These are phyloP conservation scores for Candida nemodendra DNA, from an alignment of 805 yeast species.

Conservation along the genomic window DNA sequence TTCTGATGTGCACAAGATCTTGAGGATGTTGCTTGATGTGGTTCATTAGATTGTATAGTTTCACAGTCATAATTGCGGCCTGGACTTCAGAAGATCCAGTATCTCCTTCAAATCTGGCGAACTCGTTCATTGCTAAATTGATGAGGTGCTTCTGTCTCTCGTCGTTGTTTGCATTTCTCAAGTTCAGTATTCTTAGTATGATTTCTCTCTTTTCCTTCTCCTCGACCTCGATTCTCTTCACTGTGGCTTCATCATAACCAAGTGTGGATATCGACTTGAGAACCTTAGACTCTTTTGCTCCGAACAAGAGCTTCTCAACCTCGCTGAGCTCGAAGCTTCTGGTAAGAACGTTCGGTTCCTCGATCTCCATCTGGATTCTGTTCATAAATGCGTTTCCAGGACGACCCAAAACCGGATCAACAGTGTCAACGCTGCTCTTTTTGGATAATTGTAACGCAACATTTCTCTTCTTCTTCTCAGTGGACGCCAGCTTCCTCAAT, in stretches of 20 bases:
- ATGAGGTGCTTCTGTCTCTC: slow-evolving; percentile 61
- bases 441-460: slow-evolving; percentile 15
- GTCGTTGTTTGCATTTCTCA: slow-evolving; percentile 63
- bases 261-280: slow-evolving; percentile 29
- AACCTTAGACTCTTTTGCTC: slow-evolving; percentile 66
- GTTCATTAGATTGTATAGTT: slow-evolving; percentile 71
- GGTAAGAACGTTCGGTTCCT: slow-evolving; percentile 64
- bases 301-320: slow-evolving; percentile 72
- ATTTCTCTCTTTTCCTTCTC: slow-evolving; percentile 66
- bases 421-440: slow-evolving; percentile 31
- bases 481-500: slow-evolving; percentile 11
- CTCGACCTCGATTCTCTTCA: slow-evolving; percentile 27
- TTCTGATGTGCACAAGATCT: slow-evolving; percentile 68
- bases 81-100: slow-evolving; percentile 96
- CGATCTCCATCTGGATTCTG: slow-evolving; percentile 63
- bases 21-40: slow-evolving; percentile 71
- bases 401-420: slow-evolving; percentile 86
- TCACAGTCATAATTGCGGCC: slow-evolving; percentile 85
- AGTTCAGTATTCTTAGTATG: slow-evolving; percentile 65
- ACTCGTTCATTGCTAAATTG: slow-evolving; percentile 70
- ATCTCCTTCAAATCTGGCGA: slow-evolving; percentile 81
- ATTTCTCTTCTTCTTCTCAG: slow-evolving; percentile 19
- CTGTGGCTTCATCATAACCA: slow-evolving; percentile 22
- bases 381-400: slow-evolving; percentile 62
- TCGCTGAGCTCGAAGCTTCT: slow-evolving; percentile 59